A percentile compares a stretch with the other conserved stretches of the same genome.
phyloP scores from a whole-genome alignment of 257 asterid species.

The Nicotiana tabacum region DNA sequence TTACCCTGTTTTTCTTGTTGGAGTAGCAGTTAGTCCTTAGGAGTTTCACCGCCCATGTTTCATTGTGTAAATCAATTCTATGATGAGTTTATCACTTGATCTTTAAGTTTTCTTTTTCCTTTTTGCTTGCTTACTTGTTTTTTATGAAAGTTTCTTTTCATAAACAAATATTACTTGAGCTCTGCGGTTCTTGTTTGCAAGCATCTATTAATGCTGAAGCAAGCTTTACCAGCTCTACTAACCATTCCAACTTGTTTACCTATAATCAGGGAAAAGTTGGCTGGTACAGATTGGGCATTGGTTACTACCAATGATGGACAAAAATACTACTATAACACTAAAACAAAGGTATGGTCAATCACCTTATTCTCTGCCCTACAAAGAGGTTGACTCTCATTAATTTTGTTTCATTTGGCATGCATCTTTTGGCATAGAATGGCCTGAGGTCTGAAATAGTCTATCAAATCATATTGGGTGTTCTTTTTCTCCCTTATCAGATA shows the following conservation, averaged over 20 bases:
- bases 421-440: neutral
- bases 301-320: conserved; percentile 89
- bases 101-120: neutral
- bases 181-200: neutral
- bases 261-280: conserved; percentile 69
- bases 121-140: neutral
- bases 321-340: conserved; percentile 70
- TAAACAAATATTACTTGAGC: neutral
- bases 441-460: neutral
- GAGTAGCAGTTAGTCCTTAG: neutral
- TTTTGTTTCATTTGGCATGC: neutral
- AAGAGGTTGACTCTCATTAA: neutral
- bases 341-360: conserved; percentile 54
- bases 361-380: conserved; percentile 4
- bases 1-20: neutral
- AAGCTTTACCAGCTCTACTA: neutral
- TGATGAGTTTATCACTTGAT: neutral
- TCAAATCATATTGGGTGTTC: neutral
- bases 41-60: neutral
- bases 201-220: neutral
- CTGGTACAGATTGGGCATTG: conserved; percentile 83
- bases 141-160: neutral
- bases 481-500: neutral
- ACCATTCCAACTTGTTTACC: neutral
- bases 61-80: neutral